Percentiles rank a stretch among this genome's conserved stretches.
These are phyloP conservation scores for Cunninghamia lanceolata DNA, from an alignment of 75 land plant species.

Conservation along the genomic window DNA sequence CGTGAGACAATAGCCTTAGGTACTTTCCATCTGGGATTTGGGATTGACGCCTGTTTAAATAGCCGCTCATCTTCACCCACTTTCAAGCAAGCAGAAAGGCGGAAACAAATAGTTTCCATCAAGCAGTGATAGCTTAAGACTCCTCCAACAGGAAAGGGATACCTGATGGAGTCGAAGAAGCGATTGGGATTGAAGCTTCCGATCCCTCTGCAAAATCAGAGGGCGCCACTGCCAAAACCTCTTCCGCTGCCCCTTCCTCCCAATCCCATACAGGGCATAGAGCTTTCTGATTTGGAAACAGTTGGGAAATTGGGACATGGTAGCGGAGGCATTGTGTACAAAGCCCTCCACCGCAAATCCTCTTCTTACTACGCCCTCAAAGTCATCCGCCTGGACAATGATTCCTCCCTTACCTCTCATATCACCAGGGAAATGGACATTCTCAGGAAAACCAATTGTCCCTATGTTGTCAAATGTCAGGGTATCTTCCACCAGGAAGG, in stretches of 20 bases:
- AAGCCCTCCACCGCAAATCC: conserved; percentile 18
- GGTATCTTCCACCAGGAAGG: conserved; percentile 29
- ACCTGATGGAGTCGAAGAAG: background rate
- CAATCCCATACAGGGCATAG: conserved; percentile 16
- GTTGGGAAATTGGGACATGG: conserved; percentile 51
- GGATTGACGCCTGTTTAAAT: no score
- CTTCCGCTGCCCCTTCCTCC: background rate
- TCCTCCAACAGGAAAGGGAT: no score
- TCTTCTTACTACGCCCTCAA: conserved; percentile 50
- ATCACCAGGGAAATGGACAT: conserved; percentile 53
- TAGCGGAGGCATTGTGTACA: conserved; percentile 67
- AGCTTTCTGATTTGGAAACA: conserved; percentile 31
- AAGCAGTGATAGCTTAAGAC: no score
- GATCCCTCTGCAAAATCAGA: background rate
- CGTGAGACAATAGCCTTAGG: no score
- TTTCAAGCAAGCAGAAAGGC: no score
- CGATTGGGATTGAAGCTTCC: conserved; percentile 12
- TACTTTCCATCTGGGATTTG: no score
- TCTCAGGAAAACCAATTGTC: conserved; percentile 29
- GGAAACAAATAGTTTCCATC: no score
- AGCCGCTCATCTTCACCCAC: no score
- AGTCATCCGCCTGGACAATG: conserved; percentile 32
- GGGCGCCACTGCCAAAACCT: background rate
- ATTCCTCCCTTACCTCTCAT: conserved; percentile 25
- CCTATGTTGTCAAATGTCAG: conserved; percentile 47